phyloP scores from a whole-genome alignment of 1,284 basidiomycete species.

The Leccinum pseudoinsigne region DNA sequence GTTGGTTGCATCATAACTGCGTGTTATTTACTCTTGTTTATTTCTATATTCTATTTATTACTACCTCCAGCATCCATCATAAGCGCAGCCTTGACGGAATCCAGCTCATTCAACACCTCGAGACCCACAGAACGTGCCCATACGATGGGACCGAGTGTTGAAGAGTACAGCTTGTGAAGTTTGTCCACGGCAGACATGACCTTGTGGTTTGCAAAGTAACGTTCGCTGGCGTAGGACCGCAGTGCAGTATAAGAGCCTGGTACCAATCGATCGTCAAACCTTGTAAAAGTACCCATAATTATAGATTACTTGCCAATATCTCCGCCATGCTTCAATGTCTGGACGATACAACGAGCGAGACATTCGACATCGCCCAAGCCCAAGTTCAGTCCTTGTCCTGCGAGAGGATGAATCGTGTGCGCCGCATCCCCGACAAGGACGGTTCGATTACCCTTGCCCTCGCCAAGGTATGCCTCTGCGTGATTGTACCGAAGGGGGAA shows the following conservation, averaged over 20 bases:
- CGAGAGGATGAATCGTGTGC: conserved; percentile 95
- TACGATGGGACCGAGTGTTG: conserved; percentile 67
- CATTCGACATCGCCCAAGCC: conserved; percentile 86
- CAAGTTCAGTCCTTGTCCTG: conserved; percentile 95
- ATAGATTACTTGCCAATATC: conserved; percentile 67
- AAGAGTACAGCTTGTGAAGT: conserved; percentile 75
- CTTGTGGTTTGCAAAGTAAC: conserved; percentile 86
- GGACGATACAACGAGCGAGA: conserved; percentile 62
- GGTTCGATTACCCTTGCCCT: conserved; percentile 65
- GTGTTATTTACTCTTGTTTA: conserved; percentile 21
- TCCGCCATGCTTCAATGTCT: conserved; percentile 59
- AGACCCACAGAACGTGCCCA: conserved; percentile 86
- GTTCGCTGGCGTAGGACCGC: conserved; percentile 72
- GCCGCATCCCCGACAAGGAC: conserved; percentile 96
- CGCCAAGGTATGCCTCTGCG: conserved; percentile 85
- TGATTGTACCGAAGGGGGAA: conserved; percentile 93
- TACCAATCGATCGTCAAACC: not conserved
- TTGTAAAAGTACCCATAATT: not conserved
- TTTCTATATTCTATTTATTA: not conserved
- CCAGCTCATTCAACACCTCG: conserved; percentile 90
- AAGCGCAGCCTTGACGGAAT: conserved; percentile 76
- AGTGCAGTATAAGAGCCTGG: conserved; percentile 71
- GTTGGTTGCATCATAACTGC: conserved; percentile 51
- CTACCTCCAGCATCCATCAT: conserved; percentile 79
- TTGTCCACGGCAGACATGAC: conserved; percentile 49